Evolutionary conservation across 345 rosid species (phyloP).

Genomic region (Gossypium bickii): DNA sequence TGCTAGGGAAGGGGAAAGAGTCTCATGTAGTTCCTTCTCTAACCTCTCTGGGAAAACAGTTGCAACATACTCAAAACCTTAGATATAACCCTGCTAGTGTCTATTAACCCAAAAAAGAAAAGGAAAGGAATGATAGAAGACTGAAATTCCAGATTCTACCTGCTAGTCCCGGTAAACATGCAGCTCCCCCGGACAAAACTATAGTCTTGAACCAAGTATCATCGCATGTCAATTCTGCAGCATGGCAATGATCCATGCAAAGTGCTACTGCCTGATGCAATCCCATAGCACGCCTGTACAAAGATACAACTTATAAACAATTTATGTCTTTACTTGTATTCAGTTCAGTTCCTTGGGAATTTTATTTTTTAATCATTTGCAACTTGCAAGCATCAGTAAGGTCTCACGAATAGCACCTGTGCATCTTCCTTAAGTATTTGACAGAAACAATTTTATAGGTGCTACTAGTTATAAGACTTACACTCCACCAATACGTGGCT

Average conservation of each 20-base stretch:
- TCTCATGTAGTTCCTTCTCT: constrained; percentile 62
- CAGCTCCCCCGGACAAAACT: constrained; percentile 74
- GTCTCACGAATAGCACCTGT: not conserved
- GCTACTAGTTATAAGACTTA: constrained; percentile 36
- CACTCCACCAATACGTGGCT: constrained; percentile 84
- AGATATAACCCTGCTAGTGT: not conserved
- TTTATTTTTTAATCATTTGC: not conserved
- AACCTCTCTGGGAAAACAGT: constrained; percentile 59
- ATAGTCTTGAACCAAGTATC: constrained; percentile 89
- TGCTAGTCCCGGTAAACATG: constrained; percentile 83
- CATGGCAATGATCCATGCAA: constrained; percentile 90
- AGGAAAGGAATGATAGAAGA: not conserved
- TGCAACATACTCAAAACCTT: constrained; percentile 1
- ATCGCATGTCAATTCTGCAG: constrained; percentile 57
- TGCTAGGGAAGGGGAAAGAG: constrained; percentile 48
- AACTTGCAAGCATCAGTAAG: not conserved
- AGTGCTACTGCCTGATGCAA: constrained; percentile 85
- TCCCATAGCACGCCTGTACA: constrained; percentile 68
- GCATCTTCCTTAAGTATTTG: not conserved
- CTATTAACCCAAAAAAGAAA: not conserved
- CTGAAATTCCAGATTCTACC: constrained; percentile 32
- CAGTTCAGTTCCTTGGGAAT: not conserved
- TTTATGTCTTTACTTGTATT: not conserved
- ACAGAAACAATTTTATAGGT: not conserved
- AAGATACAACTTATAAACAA: constrained; percentile 6